These are phyloP conservation scores for Diphasiastrum complanatum DNA, from an alignment of 83 land plant genomes.

Conservation along the genomic window DNA sequence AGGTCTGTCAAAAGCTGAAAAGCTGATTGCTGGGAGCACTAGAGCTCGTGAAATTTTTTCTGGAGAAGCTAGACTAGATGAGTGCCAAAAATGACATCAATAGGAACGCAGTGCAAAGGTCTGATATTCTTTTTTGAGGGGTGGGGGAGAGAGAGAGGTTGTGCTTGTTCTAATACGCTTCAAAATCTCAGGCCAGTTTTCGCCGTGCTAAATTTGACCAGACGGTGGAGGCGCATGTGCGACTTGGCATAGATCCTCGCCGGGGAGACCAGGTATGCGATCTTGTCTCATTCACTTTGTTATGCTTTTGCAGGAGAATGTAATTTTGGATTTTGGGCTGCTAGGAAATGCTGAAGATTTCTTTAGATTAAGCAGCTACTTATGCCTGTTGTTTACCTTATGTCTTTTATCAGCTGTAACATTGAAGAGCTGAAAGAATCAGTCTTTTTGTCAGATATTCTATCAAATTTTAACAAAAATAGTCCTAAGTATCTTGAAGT, in stretches of 20 bases:
- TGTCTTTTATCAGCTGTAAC: too few species aligned
- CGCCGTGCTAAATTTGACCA: conserved; percentile 60
- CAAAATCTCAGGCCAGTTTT: conserved; percentile 50
- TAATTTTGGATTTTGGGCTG: too few species aligned
- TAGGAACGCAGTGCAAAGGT: too few species aligned
- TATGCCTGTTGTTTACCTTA: too few species aligned
- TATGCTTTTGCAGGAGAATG: too few species aligned
- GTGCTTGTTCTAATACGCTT: neutral
- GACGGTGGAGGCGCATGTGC: conserved; percentile 87
- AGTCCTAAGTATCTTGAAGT: too few species aligned
- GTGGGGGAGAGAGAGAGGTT: neutral
- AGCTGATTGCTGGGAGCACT: neutral
- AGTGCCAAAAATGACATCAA: neutral
- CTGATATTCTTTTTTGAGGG: neutral
- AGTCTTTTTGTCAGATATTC: too few species aligned
- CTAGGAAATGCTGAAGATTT: too few species aligned
- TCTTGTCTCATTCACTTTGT: too few species aligned
- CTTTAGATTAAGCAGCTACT: too few species aligned
- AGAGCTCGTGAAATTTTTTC: neutral
- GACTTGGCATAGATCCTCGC: conserved; percentile 51
- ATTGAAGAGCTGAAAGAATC: too few species aligned
- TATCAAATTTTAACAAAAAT: too few species aligned
- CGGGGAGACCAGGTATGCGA: conserved; percentile 67
- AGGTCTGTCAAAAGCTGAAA: neutral
- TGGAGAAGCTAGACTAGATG: neutral